Conservation (phyloP, 176 grass and related monocot species). For the Carex pumila region DNA sequence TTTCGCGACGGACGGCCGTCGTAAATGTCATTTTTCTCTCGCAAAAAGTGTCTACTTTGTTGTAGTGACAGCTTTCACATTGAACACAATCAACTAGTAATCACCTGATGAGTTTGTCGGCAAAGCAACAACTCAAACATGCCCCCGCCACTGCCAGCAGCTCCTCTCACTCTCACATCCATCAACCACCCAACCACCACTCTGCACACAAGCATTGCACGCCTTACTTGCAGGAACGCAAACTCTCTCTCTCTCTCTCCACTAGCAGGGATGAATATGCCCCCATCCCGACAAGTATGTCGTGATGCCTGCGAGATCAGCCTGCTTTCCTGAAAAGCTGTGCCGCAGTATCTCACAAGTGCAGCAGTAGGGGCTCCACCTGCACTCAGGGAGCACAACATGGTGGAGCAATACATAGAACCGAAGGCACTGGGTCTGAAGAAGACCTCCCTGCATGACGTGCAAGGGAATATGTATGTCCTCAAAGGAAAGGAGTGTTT, state of each 20-base stretch:
- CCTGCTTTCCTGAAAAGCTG: constrained; percentile 75
- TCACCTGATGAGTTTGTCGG: neutral
- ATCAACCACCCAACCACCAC: constrained; percentile 47
- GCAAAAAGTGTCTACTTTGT: no score
- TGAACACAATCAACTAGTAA: constrained; percentile 70
- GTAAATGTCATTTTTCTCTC: no score
- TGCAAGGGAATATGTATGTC: constrained; percentile 53
- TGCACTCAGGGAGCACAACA: constrained; percentile 47
- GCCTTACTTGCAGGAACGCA: constrained; percentile 56
- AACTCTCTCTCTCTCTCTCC: constrained; percentile 20
- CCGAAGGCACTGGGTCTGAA: constrained; percentile 19
- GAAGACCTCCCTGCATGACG: constrained; percentile 69
- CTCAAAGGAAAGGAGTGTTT: constrained; percentile 40
- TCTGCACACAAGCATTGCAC: constrained; percentile 81
- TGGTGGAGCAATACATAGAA: constrained; percentile 92
- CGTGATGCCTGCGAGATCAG: constrained; percentile 37
- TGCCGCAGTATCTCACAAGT: constrained; percentile 63
- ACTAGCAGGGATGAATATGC: no score
- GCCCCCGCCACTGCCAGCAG: constrained; percentile 20
- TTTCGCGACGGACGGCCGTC: no score
- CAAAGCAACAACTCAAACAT: constrained; percentile 51
- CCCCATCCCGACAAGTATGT: no score
- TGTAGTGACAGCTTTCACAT: constrained; percentile 42
- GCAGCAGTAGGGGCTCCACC: constrained; percentile 59
- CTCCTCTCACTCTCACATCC: neutral